Evolutionary conservation across 306 rosid genomes (phyloP).

Genomic region (Lathyrus oleraceus): DNA sequence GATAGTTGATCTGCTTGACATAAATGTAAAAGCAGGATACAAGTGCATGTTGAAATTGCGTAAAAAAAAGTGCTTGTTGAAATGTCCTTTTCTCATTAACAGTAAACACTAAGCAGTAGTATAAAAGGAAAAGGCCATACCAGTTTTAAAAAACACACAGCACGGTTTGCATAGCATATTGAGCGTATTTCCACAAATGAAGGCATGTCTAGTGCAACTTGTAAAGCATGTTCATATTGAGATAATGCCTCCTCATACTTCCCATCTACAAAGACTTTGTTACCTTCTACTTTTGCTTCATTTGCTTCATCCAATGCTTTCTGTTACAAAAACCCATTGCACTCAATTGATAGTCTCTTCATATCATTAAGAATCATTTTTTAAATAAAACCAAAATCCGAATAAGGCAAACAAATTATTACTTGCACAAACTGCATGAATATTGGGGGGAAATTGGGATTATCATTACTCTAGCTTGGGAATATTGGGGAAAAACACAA

Average conservation of each 20-base stretch:
- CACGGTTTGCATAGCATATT: constrained; percentile 73
- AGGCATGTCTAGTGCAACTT: constrained; percentile 63
- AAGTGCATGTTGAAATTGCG: constrained; percentile 3
- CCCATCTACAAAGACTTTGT: constrained; percentile 62
- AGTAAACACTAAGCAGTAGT: neutral
- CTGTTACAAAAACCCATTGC: constrained; percentile 38
- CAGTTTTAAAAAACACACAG: constrained; percentile 65
- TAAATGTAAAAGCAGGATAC: neutral
- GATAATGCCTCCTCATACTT: constrained; percentile 76
- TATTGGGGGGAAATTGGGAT: neutral
- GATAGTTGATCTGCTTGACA: neutral
- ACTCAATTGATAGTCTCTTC: neutral
- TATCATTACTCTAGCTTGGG: neutral
- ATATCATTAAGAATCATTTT: neutral
- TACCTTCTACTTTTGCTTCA: constrained; percentile 78
- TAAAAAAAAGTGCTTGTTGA: constrained; percentile 16
- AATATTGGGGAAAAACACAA: neutral
- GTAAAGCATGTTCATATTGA: constrained; percentile 65
- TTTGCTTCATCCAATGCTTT: constrained; percentile 74
- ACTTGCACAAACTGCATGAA: neutral
- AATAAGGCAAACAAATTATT: neutral
- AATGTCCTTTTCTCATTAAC: neutral
- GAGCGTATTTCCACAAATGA: constrained; percentile 69
- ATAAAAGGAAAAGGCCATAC: constrained; percentile 44
- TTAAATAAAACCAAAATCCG: neutral